Percentiles rank a stretch among this genome's conserved stretches.
Conservation (phyloP, 352 stramenopile genomes). For the Thraustochytrium striatum region DNA sequence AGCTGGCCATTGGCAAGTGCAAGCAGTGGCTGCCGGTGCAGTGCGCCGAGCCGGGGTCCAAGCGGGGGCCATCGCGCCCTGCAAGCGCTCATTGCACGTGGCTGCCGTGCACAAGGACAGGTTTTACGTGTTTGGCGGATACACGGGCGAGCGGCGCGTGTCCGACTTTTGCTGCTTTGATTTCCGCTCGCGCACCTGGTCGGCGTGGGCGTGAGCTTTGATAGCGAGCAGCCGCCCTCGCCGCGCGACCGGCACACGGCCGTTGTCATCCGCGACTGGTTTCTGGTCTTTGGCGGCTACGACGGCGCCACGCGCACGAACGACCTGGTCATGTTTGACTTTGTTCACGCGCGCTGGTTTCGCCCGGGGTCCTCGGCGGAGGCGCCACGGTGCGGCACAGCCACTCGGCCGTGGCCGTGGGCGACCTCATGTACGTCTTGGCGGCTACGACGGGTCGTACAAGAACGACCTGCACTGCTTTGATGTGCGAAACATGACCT, state of each 20-base stretch:
- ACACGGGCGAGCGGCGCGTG: constrained; percentile 82
- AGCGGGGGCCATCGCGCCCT: constrained; percentile 60
- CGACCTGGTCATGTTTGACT: constrained; percentile 90
- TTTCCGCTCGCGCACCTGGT: constrained; percentile 61
- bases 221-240: constrained; percentile 64
- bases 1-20: not conserved
- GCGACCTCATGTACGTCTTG: constrained; percentile 63
- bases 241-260: constrained; percentile 88
- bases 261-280: constrained; percentile 82
- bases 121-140: constrained; percentile 58
- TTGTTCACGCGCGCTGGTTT: constrained; percentile 64
- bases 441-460: constrained; percentile 37
- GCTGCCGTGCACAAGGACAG: constrained; percentile 57
- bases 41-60: too few relatives aligned
- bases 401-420: constrained; percentile 59
- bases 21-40: constrained; percentile 19
- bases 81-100: constrained; percentile 84
- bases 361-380: not conserved
- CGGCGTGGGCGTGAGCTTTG: not conserved
- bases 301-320: constrained; percentile 84
- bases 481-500: not conserved
- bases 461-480: constrained; percentile 23
- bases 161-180: constrained; percentile 90
- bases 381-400: constrained; percentile 8
- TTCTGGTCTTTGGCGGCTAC: constrained; percentile 91